Evolutionary conservation across 1,284 basidiomycete genomes (phyloP).

Genomic region (Ustilago lituana): DNA sequence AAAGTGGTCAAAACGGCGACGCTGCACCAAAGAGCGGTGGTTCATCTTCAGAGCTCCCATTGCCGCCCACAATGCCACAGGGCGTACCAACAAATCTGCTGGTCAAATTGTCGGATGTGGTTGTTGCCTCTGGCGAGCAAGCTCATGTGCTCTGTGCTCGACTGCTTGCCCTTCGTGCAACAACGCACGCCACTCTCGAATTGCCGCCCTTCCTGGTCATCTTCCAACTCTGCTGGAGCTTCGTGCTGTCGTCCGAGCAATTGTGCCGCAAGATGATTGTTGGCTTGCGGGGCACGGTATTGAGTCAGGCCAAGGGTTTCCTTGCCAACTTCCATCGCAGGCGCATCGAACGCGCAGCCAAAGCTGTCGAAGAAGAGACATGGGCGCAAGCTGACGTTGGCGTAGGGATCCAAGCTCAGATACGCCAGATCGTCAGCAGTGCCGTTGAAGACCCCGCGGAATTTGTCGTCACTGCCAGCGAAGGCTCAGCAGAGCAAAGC

Average conservation of each 20-base stretch:
- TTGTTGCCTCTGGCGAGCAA: slow-evolving; percentile 82
- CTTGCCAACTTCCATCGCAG: slow-evolving; percentile 84
- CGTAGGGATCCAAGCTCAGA: slow-evolving; percentile 75
- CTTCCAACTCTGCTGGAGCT: slow-evolving; percentile 86
- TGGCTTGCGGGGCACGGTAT: slow-evolving; percentile 73
- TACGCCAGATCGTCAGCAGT: slow-evolving; percentile 79
- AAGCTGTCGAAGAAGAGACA: slow-evolving; percentile 88
- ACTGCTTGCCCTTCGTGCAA: slow-evolving; percentile 75
- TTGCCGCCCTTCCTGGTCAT: slow-evolving; percentile 80
- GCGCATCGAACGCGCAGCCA: slow-evolving; percentile 83
- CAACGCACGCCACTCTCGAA: slow-evolving; percentile 77
- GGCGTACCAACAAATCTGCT: slow-evolving; percentile 68
- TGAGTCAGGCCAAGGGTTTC: slow-evolving; percentile 82
- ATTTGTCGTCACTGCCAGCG: slow-evolving; percentile 43
- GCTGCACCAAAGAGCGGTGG: neutral
- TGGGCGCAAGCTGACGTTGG: slow-evolving; percentile 85
- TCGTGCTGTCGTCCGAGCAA: slow-evolving; percentile 85
- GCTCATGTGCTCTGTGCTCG: slow-evolving; percentile 83
- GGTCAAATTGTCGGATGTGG: slow-evolving; percentile 74
- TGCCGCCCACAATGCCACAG: slow-evolving; percentile 40
- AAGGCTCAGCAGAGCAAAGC: neutral
- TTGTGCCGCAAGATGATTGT: slow-evolving; percentile 90
- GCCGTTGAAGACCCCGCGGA: slow-evolving; percentile 83
- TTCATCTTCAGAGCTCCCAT: neutral
- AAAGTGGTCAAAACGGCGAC: neutral